phyloP scores from a whole-genome alignment of 257 asterid species.

The Henckelia pumila region DNA sequence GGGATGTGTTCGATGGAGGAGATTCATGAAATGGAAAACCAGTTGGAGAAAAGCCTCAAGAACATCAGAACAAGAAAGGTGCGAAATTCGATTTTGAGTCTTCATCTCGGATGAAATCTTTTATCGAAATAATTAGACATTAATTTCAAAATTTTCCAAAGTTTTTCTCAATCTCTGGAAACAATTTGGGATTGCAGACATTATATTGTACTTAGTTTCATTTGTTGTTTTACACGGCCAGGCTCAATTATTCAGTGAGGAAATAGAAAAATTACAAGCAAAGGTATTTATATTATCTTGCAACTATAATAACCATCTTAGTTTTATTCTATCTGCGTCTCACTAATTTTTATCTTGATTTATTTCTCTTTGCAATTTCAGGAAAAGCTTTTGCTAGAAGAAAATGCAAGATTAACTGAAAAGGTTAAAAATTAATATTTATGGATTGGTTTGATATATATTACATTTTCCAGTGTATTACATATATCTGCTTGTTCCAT shows the following conservation, averaged over 20 bases:
- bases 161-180: too few species aligned
- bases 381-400: background rate
- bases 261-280: conserved; percentile 29
- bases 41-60: conserved; percentile 21
- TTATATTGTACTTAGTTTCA: background rate
- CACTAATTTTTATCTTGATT: background rate
- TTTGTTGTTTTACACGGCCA: conserved; percentile 5
- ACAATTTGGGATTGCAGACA: background rate
- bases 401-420: background rate
- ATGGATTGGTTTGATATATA: too few species aligned
- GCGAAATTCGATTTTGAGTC: background rate
- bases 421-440: too few species aligned
- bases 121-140: too few species aligned
- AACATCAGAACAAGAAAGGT: conserved; percentile 26
- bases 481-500: too few species aligned
- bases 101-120: too few species aligned
- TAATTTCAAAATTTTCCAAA: too few species aligned
- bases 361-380: background rate
- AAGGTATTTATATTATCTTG: conserved; percentile 25
- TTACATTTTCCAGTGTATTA: too few species aligned
- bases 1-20: conserved; percentile 20
- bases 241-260: conserved; percentile 34
- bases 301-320: too few species aligned
- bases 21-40: conserved; percentile 12
- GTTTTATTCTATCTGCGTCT: background rate